Evolutionary conservation across 345 rosid genomes (phyloP).

Genomic region (Clausena lansium): DNA sequence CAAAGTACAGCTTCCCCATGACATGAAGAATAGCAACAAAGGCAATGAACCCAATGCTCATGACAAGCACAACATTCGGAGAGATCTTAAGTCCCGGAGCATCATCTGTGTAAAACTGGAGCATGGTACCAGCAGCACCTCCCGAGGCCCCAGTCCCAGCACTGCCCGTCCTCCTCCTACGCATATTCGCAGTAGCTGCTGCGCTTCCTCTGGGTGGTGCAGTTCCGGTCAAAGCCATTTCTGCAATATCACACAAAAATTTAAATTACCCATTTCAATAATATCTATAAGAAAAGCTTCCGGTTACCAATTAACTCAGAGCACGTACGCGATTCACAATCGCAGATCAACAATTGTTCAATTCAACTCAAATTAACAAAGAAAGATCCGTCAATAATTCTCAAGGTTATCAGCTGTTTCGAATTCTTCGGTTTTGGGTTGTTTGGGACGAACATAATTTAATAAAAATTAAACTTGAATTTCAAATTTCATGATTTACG

Average conservation of each 20-base stretch:
- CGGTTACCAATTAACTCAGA: neutral
- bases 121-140: constrained; percentile 58
- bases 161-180: constrained; percentile 52
- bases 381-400: neutral
- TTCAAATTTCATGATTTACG: neutral
- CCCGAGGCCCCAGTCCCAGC: constrained; percentile 42
- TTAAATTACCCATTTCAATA: neutral
- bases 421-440: neutral
- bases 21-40: constrained; percentile 61
- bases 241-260: constrained; percentile 20
- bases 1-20: constrained; percentile 58
- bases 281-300: neutral
- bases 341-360: neutral
- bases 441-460: neutral
- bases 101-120: constrained; percentile 64
- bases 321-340: too few species aligned
- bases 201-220: constrained; percentile 64
- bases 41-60: constrained; percentile 69
- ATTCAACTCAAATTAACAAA: neutral
- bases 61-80: constrained; percentile 55
- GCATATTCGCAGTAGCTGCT: constrained; percentile 62
- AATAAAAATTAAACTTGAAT: neutral
- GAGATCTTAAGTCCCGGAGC: constrained; percentile 64
- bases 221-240: constrained; percentile 53
- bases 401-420: neutral